Percentiles rank a stretch among this genome's conserved stretches.
These are phyloP conservation scores for Hyaloscypha variabilis DNA, from an alignment of 495 filamentous ascomycete genomes.

Conservation along the genomic window DNA sequence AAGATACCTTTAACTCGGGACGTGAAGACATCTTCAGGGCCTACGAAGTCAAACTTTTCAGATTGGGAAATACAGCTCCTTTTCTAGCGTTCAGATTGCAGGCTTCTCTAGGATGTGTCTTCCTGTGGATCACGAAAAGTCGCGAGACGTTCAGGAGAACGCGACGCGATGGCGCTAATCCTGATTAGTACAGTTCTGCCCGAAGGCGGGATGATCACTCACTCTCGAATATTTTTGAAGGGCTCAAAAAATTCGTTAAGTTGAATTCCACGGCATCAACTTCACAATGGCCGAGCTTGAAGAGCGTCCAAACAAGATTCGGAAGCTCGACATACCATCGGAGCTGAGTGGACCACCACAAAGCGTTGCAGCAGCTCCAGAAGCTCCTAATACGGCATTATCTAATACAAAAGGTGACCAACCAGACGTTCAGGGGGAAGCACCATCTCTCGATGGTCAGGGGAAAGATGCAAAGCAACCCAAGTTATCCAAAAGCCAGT, in stretches of 20 bases:
- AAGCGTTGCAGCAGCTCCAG: background rate
- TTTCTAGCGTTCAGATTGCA: background rate
- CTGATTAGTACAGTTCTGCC: conserved; percentile 15
- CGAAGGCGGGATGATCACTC: background rate
- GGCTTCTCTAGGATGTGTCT: background rate
- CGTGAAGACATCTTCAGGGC: conserved; percentile 74
- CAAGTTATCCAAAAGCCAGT: conserved; percentile 74
- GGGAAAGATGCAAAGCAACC: conserved; percentile 27
- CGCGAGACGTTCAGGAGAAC: conserved; percentile 1
- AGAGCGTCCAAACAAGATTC: conserved; percentile 31
- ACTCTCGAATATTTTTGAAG: background rate
- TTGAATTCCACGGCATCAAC: conserved; percentile 3
- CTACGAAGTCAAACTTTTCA: background rate
- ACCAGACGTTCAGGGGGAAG: background rate
- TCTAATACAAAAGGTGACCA: background rate
- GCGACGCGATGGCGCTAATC: conserved; percentile 19
- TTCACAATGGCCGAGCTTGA: conserved; percentile 30
- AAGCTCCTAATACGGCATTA: background rate
- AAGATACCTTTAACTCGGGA: conserved; percentile 69
- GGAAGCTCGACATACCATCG: conserved; percentile 22
- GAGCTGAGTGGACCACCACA: background rate
- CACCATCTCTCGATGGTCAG: background rate
- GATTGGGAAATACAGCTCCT: background rate
- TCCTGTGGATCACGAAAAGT: conserved; percentile 14
- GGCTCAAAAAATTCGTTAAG: background rate